phyloP scores from a whole-genome alignment of 495 filamentous ascomycete species.

The Xylaria curta region DNA sequence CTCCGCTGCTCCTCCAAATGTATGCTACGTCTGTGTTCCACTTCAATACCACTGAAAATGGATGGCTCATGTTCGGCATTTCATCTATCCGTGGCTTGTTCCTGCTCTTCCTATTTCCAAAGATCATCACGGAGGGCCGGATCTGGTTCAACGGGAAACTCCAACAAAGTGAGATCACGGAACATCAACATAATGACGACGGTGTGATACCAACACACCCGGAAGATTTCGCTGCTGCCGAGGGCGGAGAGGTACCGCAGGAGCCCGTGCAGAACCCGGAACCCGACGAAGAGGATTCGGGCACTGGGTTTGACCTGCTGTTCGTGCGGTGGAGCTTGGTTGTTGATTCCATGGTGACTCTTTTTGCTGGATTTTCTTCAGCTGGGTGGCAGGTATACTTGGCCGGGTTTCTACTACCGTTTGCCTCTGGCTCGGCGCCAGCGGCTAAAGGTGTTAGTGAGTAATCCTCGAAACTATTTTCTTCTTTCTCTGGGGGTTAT shows the following conservation, averaged over 20 bases:
- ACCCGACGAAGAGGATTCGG: conserved; percentile 38
- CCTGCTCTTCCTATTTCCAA: conserved; percentile 60
- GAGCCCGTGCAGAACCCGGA: conserved; percentile 46
- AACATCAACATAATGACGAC: conserved; percentile 19
- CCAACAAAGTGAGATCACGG: conserved; percentile 6
- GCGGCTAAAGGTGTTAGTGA: conserved; percentile 59
- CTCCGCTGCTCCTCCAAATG: conserved; percentile 58
- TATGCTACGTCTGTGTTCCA: conserved; percentile 61
- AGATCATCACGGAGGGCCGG: conserved; percentile 58
- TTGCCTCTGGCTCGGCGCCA: conserved; percentile 61
- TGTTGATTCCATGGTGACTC: conserved; percentile 58
- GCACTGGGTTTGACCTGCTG: conserved; percentile 57
- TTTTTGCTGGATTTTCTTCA: conserved; percentile 55
- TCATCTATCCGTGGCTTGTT: conserved; percentile 60
- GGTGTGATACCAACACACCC: conserved; percentile 40
- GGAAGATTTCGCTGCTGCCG: conserved; percentile 47
- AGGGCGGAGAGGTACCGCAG: conserved; percentile 48
- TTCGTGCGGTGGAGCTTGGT: conserved; percentile 61
- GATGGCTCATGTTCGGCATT: conserved; percentile 58
- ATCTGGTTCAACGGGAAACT: conserved; percentile 44
- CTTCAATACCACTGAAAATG: conserved; percentile 61
- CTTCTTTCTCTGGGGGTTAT: neutral
- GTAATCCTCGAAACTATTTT: neutral
- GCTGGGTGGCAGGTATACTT: conserved; percentile 61
- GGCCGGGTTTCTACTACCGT: conserved; percentile 56